Evolutionary conservation across 306 rosid species (phyloP).

Genomic region (Prunus kanzakura): DNA sequence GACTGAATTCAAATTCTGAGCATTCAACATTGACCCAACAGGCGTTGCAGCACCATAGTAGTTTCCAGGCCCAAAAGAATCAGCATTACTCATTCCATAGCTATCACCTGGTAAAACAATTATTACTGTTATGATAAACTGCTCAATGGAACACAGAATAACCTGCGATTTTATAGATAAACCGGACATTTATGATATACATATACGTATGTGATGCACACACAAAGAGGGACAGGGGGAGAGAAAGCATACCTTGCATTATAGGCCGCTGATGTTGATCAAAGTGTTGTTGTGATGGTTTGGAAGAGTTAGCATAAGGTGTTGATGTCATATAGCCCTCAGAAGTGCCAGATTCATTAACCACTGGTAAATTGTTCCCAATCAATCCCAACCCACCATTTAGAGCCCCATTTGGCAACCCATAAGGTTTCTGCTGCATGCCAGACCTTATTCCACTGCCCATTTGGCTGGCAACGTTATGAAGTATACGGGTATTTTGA

Average conservation of each 20-base stretch:
- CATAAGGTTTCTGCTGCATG: conserved; percentile 72
- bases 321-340: conserved; percentile 57
- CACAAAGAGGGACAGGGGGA: not conserved
- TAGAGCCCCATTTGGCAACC: conserved; percentile 70
- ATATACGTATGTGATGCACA: not conserved
- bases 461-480: conserved; percentile 68
- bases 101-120: conserved; percentile 75
- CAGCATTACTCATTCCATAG: conserved; percentile 60
- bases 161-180: not conserved
- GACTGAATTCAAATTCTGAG: conserved; percentile 62
- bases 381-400: conserved; percentile 72
- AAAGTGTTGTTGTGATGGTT: conserved; percentile 60
- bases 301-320: conserved; percentile 57
- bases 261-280: conserved; percentile 62
- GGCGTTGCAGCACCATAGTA: conserved; percentile 57
- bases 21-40: conserved; percentile 68
- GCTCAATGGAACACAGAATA: conserved; percentile 1
- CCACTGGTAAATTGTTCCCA: conserved; percentile 56
- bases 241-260: conserved; percentile 59
- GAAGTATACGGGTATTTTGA: conserved; percentile 72
- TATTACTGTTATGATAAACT: conserved; percentile 2
- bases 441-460: conserved; percentile 74
- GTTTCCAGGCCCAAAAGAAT: conserved; percentile 69
- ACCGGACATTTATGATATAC: not conserved
- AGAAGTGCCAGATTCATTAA: conserved; percentile 59